These are phyloP conservation scores for Tremella fuciformis DNA, from an alignment of 768 basidiomycete species.

Conservation along the genomic window DNA sequence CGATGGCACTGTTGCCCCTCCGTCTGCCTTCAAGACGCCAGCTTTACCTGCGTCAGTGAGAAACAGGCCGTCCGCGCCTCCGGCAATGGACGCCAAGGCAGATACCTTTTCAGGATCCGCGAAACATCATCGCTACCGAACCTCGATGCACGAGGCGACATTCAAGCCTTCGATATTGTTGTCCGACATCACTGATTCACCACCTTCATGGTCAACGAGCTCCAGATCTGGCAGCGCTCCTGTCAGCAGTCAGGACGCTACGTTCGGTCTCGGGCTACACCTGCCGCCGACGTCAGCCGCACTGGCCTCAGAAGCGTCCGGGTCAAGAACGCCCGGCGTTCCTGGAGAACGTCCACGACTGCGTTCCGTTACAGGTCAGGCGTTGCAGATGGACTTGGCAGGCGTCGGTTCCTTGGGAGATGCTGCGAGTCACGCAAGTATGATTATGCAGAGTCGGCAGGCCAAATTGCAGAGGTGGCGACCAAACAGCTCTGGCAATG, in stretches of 20 bases:
- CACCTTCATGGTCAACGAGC: constrained; percentile 13
- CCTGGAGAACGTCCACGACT: constrained; percentile 3
- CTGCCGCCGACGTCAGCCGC: constrained; percentile 19
- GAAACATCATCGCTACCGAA: constrained; percentile 34
- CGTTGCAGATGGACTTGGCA: constrained; percentile 37
- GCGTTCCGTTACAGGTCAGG: constrained; percentile 18
- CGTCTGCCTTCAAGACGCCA: constrained; percentile 30
- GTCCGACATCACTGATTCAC: constrained; percentile 20
- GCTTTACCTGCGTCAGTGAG: constrained; percentile 15
- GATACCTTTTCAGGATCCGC: constrained; percentile 15
- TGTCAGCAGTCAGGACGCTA: constrained; percentile 2
- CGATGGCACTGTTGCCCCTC: constrained; percentile 24
- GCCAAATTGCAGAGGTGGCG: constrained; percentile 55
- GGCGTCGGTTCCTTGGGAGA: constrained; percentile 33
- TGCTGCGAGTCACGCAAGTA: constrained; percentile 49
- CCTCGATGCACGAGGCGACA: constrained; percentile 39
- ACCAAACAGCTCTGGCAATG: constrained; percentile 29
- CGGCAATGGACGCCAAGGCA: constrained; percentile 14
- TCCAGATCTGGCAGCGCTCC: constrained; percentile 4
- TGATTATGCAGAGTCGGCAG: constrained; percentile 54
- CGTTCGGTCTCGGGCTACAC: constrained; percentile 30
- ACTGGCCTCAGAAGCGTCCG: not conserved
- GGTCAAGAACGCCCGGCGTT: constrained; percentile 6
- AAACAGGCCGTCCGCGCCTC: constrained; percentile 37
- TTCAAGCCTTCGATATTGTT: constrained; percentile 15